Conservation (phyloP, 257 asterid species). For the Gentiana dahurica region DNA sequence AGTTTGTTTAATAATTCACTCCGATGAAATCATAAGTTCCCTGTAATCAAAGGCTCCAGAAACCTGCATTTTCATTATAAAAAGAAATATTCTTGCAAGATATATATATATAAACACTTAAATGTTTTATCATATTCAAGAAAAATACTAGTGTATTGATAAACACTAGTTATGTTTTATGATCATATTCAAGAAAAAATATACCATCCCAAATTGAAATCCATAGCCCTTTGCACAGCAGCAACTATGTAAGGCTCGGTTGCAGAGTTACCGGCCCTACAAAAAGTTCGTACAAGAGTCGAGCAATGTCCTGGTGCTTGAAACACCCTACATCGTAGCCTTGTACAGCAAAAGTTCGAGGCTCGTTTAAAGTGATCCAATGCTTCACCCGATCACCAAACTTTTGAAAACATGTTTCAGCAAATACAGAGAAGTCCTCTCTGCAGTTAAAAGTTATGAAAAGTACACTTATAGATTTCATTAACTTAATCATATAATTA, state of each 20-base stretch:
- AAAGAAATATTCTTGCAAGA: no score
- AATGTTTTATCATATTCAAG: no score
- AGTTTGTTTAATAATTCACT: slow-evolving; percentile 65
- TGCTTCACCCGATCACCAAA: slow-evolving; percentile 57
- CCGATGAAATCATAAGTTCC: slow-evolving; percentile 76
- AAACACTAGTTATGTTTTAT: slow-evolving; percentile 2
- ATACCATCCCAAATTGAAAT: slow-evolving; percentile 78
- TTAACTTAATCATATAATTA: neutral
- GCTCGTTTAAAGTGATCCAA: slow-evolving; percentile 66
- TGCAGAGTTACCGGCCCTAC: slow-evolving; percentile 71
- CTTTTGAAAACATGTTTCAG: slow-evolving; percentile 42
- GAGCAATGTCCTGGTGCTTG: slow-evolving; percentile 78
- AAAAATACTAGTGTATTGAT: no score
- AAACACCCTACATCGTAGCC: slow-evolving; percentile 72
- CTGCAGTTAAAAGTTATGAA: slow-evolving; percentile 17
- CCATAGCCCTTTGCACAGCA: slow-evolving; percentile 63
- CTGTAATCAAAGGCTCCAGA: slow-evolving; percentile 58
- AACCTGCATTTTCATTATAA: slow-evolving; percentile 35
- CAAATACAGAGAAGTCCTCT: slow-evolving; percentile 49
- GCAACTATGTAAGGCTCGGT: slow-evolving; percentile 69
- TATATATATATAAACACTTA: slow-evolving; percentile 13
- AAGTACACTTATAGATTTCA: neutral
- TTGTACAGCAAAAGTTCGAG: slow-evolving; percentile 56
- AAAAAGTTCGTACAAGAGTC: slow-evolving; percentile 34
- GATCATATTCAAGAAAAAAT: neutral